Conservation (phyloP, 2,329 filamentous ascomycete genomes). For the Fusarium sp. region DNA sequence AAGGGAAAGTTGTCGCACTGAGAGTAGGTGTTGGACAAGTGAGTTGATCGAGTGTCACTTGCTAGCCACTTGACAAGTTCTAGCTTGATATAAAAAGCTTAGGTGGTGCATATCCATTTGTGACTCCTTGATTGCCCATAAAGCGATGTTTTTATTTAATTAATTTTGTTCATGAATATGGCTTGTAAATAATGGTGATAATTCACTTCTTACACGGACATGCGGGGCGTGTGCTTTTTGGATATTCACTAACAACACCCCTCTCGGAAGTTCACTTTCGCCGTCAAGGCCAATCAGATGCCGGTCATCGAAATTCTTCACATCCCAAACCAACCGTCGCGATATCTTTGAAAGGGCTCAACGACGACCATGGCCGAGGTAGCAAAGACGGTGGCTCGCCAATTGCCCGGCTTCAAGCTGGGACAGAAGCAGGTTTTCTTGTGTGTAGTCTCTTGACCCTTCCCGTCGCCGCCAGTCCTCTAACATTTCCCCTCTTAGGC, state of each 20-base stretch:
- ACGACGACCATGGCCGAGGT: slow-evolving; percentile 54
- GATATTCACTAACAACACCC: slow-evolving; percentile 8
- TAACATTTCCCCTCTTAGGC: slow-evolving; percentile 61
- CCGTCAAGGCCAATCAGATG: slow-evolving; percentile 46
- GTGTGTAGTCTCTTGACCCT: slow-evolving; percentile 52
- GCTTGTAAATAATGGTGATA: slow-evolving; percentile 3
- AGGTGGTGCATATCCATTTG: rapidly evolving
- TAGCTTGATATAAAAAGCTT: neutral
- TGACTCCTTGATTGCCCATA: too few relatives aligned
- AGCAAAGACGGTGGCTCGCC: slow-evolving; percentile 53
- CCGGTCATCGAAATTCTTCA: slow-evolving; percentile 47
- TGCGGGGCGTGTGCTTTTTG: slow-evolving; percentile 32
- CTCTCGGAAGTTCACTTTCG: slow-evolving; percentile 46
- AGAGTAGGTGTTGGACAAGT: slow-evolving; percentile 8
- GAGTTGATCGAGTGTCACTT: slow-evolving; percentile 5
- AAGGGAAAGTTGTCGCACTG: slow-evolving; percentile 17
- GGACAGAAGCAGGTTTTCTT: slow-evolving; percentile 67
- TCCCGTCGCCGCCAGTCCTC: slow-evolving; percentile 7
- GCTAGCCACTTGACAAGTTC: neutral
- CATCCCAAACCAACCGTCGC: slow-evolving; percentile 39
- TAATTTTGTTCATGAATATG: neutral
- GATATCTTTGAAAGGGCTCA: slow-evolving; percentile 39
- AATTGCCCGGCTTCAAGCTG: slow-evolving; percentile 58
- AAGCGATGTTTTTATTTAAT: neutral
- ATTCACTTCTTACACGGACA: slow-evolving; percentile 1